Base-by-base conservation (phyloP, 305 asterid genomes). In the Fraxinus xanthoxyloides region DNA sequence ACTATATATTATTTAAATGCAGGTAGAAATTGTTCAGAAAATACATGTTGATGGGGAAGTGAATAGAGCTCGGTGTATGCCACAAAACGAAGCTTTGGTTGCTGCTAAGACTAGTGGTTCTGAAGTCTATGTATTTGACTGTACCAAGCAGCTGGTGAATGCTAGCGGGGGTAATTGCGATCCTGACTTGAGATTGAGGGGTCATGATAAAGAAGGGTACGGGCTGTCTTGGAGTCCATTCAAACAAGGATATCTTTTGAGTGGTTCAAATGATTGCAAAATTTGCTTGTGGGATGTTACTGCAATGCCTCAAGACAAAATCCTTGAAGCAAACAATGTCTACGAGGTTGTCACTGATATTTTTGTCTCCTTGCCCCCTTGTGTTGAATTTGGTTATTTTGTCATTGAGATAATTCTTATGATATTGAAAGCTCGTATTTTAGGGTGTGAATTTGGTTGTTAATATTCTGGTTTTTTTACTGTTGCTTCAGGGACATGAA, bases 221-320 rank as follows among this genome's bases (percentile, higher is more conserved):
- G 99, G 98, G 51, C 81, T 96, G 84, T 96, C 98, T 2, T 96
- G 98, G 98, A 96, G 95, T 87, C 83, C 97, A 7, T 87, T 93
- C 23, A 94, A 90, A 81, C 92, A 92, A 84, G 99, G 98, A 21
- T 85, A 87, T 86, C 92, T 96, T 84, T 83, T 94, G 86, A 96
- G 99, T 85, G 98, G 92, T 80, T 96, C 99, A 34, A 91, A 94
- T 80, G 99, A 96, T 82, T 89, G 90, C 89, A 93, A 87, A 81
- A 90, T 96, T 81, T 96, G 99, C 87, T 87, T 92, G 81, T 96
- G 99, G 99, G 97, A 94, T 89, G 82, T 92, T 35, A 90, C 93
- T 88, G 91, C 94, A 35, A 82, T 48, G 85, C 93, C 98, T 77
- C 86, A 85, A 75, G 80, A 87, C 77, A 94, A 90, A 84, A 89